A percentile compares a stretch with the other conserved stretches of the same genome.
These are phyloP conservation scores for Periconia digitata DNA, from an alignment of 2,329 filamentous ascomycete species.

Conservation along the genomic window DNA sequence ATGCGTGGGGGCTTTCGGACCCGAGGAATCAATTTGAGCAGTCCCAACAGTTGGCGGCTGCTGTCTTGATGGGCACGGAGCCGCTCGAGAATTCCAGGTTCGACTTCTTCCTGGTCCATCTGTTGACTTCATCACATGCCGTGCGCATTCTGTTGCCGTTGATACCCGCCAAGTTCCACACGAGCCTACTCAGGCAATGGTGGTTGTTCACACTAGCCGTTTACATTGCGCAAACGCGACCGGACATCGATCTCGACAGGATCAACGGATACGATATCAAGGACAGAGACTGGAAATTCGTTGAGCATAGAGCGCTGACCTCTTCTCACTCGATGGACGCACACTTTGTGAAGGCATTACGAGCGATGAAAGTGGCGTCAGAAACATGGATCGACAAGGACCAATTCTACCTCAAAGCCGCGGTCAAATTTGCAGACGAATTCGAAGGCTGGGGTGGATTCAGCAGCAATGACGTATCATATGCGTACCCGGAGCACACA, in stretches of 20 bases:
- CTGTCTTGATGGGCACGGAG: slow-evolving; percentile 59
- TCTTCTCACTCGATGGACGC: slow-evolving; percentile 70
- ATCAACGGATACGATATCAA: slow-evolving; percentile 63
- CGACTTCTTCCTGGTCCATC: slow-evolving; percentile 80
- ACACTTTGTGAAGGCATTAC: slow-evolving; percentile 81
- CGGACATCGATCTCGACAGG: slow-evolving; percentile 67
- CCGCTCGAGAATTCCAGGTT: slow-evolving; percentile 55
- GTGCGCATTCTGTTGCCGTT: slow-evolving; percentile 81
- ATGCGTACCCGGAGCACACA: slow-evolving; percentile 26
- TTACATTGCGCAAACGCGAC: slow-evolving; percentile 75
- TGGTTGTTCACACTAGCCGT: slow-evolving; percentile 80
- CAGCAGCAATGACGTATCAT: slow-evolving; percentile 28
- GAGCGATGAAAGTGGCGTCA: slow-evolving; percentile 73
- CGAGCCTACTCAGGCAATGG: slow-evolving; percentile 79
- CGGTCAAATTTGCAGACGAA: slow-evolving; percentile 71
- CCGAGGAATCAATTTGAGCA: slow-evolving; percentile 74
- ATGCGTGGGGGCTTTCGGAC: slow-evolving; percentile 72
- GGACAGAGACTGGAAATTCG: slow-evolving; percentile 74
- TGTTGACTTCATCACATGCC: slow-evolving; percentile 84
- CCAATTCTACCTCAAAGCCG: slow-evolving; percentile 66
- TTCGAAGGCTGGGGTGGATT: slow-evolving; percentile 69
- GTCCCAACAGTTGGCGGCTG: slow-evolving; percentile 61
- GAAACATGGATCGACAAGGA: slow-evolving; percentile 73
- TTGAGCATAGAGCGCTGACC: slow-evolving; percentile 69
- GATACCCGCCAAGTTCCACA: slow-evolving; percentile 71